Base-by-base conservation (phyloP, 345 rosid species). In the Abelmoschus esculentus region DNA sequence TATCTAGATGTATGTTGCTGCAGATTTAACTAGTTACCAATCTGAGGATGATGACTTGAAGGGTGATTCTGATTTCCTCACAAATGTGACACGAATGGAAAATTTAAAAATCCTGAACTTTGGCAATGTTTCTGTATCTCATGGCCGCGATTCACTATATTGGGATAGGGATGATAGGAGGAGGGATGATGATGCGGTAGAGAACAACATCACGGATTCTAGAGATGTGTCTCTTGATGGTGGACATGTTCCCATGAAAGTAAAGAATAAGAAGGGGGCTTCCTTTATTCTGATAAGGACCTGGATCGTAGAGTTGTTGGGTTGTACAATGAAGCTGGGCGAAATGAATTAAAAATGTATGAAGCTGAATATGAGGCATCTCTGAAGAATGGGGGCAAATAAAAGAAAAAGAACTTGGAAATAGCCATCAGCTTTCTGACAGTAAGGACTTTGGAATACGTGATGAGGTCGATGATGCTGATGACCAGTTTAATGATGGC, bases 41-140 rank as follows among this genome's bases (percentile, higher is more conserved):
- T 70, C 63, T 3, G 76, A 82, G 55, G 86, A 73, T 60, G 86
- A 80, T 57, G 82, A 77, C 7, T 73, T 59, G 76, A 85, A 73
- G 68, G 70, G 65, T 63, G 90, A 88, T 6, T 66, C 80, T 72
- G 95, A 88, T 86, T 95, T 91, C 80, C 88, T 91, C 69, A 67
- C 86, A 3, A 91, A 95, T 78, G 96, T 90, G 55, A 88, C 99
- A n/a, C 82, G 96, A 63, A 80, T 77, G 1, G 86, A 84, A 7
- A 70, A 81, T 1, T 66, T 66, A 38, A 89, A 80, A 73, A 86
- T 85, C 66, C 85, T 93, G 60, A 85, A 80, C 66, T 93, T 88
- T 79, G 99, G 99, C 69, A 78, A 72, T 15, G 90, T 90, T 59
- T 85, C 95, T 0, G 86, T 79, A 22, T 49, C 54, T 5, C 54